These are phyloP conservation scores for Rhododendron vialii DNA, from an alignment of 148 eudicot species.

Conservation along the genomic window DNA sequence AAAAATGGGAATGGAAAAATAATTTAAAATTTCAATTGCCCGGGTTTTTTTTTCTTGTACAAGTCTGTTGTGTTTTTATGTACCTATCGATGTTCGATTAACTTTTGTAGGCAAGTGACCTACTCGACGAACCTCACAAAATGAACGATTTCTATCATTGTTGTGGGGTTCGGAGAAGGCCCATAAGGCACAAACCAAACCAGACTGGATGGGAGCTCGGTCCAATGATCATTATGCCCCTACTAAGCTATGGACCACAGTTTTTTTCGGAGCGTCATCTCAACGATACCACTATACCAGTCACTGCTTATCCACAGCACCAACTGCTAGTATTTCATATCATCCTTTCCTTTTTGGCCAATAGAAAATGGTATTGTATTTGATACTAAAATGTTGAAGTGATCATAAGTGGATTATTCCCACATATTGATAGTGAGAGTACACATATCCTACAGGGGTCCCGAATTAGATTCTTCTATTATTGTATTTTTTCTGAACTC, in stretches of 20 bases:
- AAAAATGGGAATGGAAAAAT: too few relatives aligned
- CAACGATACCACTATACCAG: not conserved
- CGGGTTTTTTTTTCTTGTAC: not conserved
- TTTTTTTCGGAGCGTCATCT: constrained; percentile 3
- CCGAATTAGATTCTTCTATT: not conserved
- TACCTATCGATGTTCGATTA: not conserved
- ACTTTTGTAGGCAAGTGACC: too few relatives aligned
- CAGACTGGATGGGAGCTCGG: not conserved
- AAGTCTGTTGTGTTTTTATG: not conserved
- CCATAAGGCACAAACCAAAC: not conserved
- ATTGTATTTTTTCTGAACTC: not conserved
- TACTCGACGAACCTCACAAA: not conserved
- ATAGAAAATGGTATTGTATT: too few relatives aligned
- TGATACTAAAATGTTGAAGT: not conserved
- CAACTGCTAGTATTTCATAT: not conserved
- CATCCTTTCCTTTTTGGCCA: not conserved
- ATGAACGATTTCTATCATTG: not conserved
- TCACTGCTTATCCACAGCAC: constrained; percentile 12
- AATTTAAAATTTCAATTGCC: too few relatives aligned
- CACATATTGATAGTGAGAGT: not conserved
- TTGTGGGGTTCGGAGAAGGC: not conserved
- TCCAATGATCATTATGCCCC: not conserved
- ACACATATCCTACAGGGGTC: not conserved
- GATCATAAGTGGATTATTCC: not conserved
- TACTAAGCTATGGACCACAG: not conserved